Evolutionary conservation across 768 basidiomycete genomes (phyloP), one percentile per base, ranked within the genome.

Genomic region (Gautieria morchelliformis): DNA sequence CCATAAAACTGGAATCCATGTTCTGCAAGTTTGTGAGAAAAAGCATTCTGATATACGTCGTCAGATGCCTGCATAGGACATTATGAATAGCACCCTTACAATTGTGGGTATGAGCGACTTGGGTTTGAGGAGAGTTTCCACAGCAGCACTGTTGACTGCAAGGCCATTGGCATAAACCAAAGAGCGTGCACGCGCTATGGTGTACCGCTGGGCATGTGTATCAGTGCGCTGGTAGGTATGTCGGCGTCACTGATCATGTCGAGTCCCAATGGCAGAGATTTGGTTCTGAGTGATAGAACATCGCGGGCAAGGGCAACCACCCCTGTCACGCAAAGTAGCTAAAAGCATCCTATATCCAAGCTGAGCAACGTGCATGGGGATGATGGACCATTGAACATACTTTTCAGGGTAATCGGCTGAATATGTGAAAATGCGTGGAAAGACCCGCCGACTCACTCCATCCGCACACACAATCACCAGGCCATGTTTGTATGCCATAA

Each of bases 31-130:
- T 75, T 1, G 60, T 66, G n/a, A 35, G 76, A 68, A 0, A 75
- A 27, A 0, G 58, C 46, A 51, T 74, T 74, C 65, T 71, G 75
- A 0, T 71, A 63, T 0, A 76, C 74, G 0, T 75, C 60, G 48
- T 77, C 72, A 37, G 72, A 66, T 40, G 76, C 71, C 37, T 76
- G 75, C 56, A 78, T 44, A 17, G 76, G 60, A 64, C 14, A 70
- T 64, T 0, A 0, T 24, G 47, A 59, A 72, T 40, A 40, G 39
- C 9, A 9, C 17, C 63, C 66, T 58, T 39, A 71, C 72, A 19
- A 41, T 32, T 12, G 68, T 68, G 0, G 70, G 73, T 0, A 71
- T 70, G 32, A 68, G 56, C 0, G 70, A 72, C 17, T 68, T 58
- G 3, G 41, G 17, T 54, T 67, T 62, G 0, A 73, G 61, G 0